A percentile compares a stretch with the other conserved stretches of the same genome.
Conservation (phyloP, 129 eudicot genomes). For the Erigeron canadensis region DNA sequence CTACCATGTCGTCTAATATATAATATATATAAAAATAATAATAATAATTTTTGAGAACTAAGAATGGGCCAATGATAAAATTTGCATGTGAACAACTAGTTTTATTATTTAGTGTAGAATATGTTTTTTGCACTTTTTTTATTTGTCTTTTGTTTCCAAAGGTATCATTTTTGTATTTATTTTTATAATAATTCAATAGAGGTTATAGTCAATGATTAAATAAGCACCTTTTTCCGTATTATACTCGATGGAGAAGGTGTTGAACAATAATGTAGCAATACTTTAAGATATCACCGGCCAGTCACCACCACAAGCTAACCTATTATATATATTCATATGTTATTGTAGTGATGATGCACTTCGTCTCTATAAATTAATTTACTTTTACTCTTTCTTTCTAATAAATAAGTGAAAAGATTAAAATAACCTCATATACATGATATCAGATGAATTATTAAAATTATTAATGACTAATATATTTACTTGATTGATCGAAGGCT, state of each 20-base stretch:
- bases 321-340: conserved; percentile 12
- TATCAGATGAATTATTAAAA: not conserved
- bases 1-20: not conserved
- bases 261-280: conserved; percentile 34
- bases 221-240: conserved; percentile 11
- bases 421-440: conserved; percentile 5
- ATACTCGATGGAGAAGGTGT: conserved; percentile 30
- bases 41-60: not conserved
- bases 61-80: conserved; percentile 16
- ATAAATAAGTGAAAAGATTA: conserved; percentile 20
- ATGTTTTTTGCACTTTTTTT: conserved; percentile 9
- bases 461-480: not conserved
- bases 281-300: conserved; percentile 17
- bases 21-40: not conserved
- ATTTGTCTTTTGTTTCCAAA: conserved; percentile 7
- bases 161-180: not conserved
- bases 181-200: not conserved
- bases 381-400: conserved; percentile 10
- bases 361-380: not conserved
- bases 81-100: conserved; percentile 3
- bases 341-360: conserved; percentile 11
- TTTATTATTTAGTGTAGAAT: not conserved
- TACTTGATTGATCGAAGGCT: not conserved
- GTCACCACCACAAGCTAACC: conserved; percentile 11
- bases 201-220: conserved; percentile 28